These are phyloP conservation scores for Cocos nucifera DNA, from an alignment of 176 grass and related monocot genomes.

Conservation along the genomic window DNA sequence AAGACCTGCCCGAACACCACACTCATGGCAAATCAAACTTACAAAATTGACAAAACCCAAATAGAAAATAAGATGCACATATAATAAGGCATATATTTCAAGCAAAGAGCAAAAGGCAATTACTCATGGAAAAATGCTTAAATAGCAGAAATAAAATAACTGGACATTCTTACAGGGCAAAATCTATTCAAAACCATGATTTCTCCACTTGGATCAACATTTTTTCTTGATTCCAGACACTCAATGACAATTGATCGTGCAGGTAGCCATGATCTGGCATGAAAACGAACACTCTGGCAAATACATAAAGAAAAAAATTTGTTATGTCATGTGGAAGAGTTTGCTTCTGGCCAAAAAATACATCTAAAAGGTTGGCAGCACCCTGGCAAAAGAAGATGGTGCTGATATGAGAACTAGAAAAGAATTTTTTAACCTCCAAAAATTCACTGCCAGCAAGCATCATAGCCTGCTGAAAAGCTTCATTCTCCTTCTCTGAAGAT, in stretches of 20 bases:
- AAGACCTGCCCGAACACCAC: no score
- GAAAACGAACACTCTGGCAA: slow-evolving; percentile 61
- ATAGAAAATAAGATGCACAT: no score
- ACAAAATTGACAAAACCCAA: no score
- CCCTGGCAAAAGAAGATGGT: no score
- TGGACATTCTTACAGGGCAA: slow-evolving; percentile 63
- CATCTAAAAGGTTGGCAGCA: no score
- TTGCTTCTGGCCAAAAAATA: no score
- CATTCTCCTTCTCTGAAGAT: slow-evolving; percentile 87
- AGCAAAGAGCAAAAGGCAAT: no score
- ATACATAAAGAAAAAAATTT: slow-evolving; percentile 6
- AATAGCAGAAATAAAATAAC: neutral
- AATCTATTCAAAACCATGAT: slow-evolving; percentile 85
- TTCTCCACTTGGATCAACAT: slow-evolving; percentile 80
- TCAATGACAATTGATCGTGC: slow-evolving; percentile 84
- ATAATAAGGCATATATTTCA: no score
- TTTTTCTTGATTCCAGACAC: slow-evolving; percentile 66
- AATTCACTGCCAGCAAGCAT: slow-evolving; percentile 81
- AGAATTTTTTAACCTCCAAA: slow-evolving; percentile 42
- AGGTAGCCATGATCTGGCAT: slow-evolving; percentile 90
- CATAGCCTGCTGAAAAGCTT: slow-evolving; percentile 79
- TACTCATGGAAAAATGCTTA: no score
- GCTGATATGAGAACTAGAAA: no score
- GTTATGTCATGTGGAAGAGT: no score
- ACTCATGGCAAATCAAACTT: no score